Conservation (phyloP, 2,329 filamentous ascomycete species). For the Daldinia eschscholtzii region DNA sequence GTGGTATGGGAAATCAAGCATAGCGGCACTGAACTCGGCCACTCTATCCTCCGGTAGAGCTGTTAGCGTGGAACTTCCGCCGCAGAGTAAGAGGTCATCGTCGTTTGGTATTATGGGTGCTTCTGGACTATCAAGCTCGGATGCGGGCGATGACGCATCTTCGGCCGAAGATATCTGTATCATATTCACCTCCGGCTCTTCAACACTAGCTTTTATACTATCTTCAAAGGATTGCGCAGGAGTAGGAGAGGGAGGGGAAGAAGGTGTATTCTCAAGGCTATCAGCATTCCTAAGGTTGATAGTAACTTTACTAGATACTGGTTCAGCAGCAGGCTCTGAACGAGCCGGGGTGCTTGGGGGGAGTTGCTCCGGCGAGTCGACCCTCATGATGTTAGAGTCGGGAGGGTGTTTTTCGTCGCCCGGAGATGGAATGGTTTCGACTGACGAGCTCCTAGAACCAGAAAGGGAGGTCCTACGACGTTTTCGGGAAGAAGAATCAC, state of each 20-base stretch:
- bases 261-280: conserved; percentile 57
- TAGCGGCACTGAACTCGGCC: conserved; percentile 39
- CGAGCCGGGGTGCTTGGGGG: conserved; percentile 59
- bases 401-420: conserved; percentile 48
- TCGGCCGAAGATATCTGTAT: conserved; percentile 45
- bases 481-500: conserved; percentile 68
- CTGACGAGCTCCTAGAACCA: conserved; percentile 66
- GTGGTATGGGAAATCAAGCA: conserved; percentile 52
- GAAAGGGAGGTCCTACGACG: conserved; percentile 71
- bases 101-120: conserved; percentile 59
- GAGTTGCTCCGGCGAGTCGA: conserved; percentile 56
- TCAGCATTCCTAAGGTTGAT: conserved; percentile 68
- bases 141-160: conserved; percentile 54
- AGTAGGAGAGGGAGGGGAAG: conserved; percentile 60
- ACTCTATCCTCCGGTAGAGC: conserved; percentile 30
- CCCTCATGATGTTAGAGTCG: conserved; percentile 56
- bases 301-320: conserved; percentile 69
- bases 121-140: conserved; percentile 59
- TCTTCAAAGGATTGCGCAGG: conserved; percentile 47
- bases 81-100: conserved; percentile 51
- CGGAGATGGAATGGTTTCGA: conserved; percentile 57
- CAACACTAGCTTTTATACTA: conserved; percentile 60
- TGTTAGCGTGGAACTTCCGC: conserved; percentile 52
- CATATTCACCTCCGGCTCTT: conserved; percentile 59
- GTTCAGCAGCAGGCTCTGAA: conserved; percentile 55